Evolutionary conservation across 148 eudicot genomes (phyloP).

Genomic region (Vaccinium macrocarpon): DNA sequence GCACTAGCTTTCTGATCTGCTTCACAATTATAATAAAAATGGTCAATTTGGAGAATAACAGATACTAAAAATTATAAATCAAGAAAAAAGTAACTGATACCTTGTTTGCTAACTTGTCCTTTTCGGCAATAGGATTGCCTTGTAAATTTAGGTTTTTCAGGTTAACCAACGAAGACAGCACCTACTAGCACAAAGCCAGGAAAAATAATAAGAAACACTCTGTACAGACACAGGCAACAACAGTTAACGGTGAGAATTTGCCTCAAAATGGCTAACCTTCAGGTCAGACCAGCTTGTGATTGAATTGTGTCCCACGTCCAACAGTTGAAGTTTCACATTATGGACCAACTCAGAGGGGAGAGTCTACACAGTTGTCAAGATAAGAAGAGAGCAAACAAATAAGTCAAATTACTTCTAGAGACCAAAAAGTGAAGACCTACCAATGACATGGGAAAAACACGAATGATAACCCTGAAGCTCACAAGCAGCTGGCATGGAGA

Average conservation of each 20-base stretch:
- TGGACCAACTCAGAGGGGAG: slow-evolving; percentile 65
- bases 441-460: neutral
- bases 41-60: neutral
- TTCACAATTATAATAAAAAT: slow-evolving; percentile 21
- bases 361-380: slow-evolving; percentile 29
- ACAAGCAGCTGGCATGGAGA: neutral
- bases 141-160: slow-evolving; percentile 71
- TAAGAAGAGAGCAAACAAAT: neutral
- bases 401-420: neutral
- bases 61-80: neutral
- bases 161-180: slow-evolving; percentile 59
- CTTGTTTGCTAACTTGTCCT: slow-evolving; percentile 61
- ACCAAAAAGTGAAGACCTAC: neutral
- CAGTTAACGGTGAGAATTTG: neutral
- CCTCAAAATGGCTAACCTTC: slow-evolving; percentile 46
- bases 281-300: slow-evolving; percentile 72
- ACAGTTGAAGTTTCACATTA: slow-evolving; percentile 59
- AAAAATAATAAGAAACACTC: slow-evolving; percentile 2
- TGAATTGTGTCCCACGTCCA: slow-evolving; percentile 83
- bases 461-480: neutral
- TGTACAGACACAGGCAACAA: neutral
- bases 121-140: slow-evolving; percentile 86
- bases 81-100: slow-evolving; percentile 23
- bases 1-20: slow-evolving; percentile 73
- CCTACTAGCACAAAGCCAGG: slow-evolving; percentile 40